Base-by-base conservation (phyloP, 1,284 basidiomycete genomes). In the Papiliotrema flavescens region DNA sequence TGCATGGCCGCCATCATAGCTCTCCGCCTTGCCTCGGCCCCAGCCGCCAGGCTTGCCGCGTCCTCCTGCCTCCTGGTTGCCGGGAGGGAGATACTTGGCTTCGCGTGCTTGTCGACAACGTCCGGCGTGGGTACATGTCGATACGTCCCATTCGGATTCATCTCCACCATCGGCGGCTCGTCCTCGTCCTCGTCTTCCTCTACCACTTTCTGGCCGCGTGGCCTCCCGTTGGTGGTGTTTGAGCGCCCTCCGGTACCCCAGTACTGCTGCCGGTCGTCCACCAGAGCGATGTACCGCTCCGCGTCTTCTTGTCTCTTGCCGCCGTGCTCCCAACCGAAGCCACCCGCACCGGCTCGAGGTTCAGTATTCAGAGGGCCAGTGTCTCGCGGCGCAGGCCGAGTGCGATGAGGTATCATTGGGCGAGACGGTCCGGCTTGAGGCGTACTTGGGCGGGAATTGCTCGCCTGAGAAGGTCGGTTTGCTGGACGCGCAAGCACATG, bases 321-420 rank as follows among this genome's bases (percentile, higher is more conserved):
- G 14, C 66, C 66, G 32, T 65, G 37, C 54, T 68, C 70, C 65
- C 67, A 72, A 7, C 71, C 71, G 42, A 74, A 70, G 13, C 66
- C 69, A 9, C 60, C 59, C 8, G 24, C 51, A 14, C 54, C 55
- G 2, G 59, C 60, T 22, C 69, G 44, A 7, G 71, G 71, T 47
- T 67, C 64, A 3, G 69, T 70, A 49, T 72, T 71, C n/a, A 74
- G 35, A 8, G 71, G 68, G 40, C 59, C 35, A 9, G 71, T 69
- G 9, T 59, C 62, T 28, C 57, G 62, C 17, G 48, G 28, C 37
- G 36, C 44, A 32, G 28, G 28, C 11, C 28, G 28, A 32, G 28
- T 11, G 28, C 28, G 28, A 32, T 11, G 5, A 32, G 28, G 28
- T 32, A 32, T 32, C 6, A 32, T 11, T 32, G 28, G 28, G 28